phyloP scores from a whole-genome alignment of 2,329 filamentous ascomycete species.

The Penicillium olsonii region DNA sequence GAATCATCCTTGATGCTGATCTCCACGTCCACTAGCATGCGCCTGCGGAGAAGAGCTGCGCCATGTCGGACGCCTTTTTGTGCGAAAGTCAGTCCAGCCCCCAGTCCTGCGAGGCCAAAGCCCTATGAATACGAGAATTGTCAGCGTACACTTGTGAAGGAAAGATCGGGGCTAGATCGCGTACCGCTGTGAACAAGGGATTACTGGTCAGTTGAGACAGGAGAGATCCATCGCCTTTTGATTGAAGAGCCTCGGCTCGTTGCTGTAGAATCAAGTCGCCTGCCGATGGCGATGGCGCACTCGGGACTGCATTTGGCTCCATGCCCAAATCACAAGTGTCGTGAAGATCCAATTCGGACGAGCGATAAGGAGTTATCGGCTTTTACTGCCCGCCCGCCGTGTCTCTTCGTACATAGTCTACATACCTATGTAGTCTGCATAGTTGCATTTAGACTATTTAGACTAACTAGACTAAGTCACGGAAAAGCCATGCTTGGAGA shows the following conservation, averaged over 20 bases:
- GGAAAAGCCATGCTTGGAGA: too few relatives aligned
- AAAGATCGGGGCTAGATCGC: slow-evolving; percentile 13
- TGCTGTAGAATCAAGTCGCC: slow-evolving; percentile 40
- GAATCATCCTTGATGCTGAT: slow-evolving; percentile 92
- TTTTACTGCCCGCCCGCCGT: background rate
- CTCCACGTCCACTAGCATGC: slow-evolving; percentile 91
- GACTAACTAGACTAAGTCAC: too few relatives aligned
- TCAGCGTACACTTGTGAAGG: background rate
- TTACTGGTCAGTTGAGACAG: slow-evolving; percentile 49
- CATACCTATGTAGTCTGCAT: too few relatives aligned
- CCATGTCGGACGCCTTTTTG: slow-evolving; percentile 74
- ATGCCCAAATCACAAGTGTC: slow-evolving; percentile 28
- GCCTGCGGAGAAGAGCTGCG: slow-evolving; percentile 73
- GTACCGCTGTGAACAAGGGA: slow-evolving; percentile 54
- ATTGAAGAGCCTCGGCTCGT: slow-evolving; percentile 34
- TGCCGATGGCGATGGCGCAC: slow-evolving; percentile 25
- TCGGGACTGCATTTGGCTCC: slow-evolving; percentile 39
- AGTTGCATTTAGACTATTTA: too few relatives aligned
- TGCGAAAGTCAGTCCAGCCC: slow-evolving; percentile 76
- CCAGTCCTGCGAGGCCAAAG: slow-evolving; percentile 87
- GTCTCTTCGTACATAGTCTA: background rate
- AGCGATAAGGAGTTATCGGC: slow-evolving; percentile 24
- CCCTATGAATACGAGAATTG: slow-evolving; percentile 51
- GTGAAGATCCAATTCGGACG: slow-evolving; percentile 12
- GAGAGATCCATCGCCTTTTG: slow-evolving; percentile 41